phyloP scores from a whole-genome alignment of 371 early-diverging fungal species.

The Dinochytrium kinnereticum region DNA sequence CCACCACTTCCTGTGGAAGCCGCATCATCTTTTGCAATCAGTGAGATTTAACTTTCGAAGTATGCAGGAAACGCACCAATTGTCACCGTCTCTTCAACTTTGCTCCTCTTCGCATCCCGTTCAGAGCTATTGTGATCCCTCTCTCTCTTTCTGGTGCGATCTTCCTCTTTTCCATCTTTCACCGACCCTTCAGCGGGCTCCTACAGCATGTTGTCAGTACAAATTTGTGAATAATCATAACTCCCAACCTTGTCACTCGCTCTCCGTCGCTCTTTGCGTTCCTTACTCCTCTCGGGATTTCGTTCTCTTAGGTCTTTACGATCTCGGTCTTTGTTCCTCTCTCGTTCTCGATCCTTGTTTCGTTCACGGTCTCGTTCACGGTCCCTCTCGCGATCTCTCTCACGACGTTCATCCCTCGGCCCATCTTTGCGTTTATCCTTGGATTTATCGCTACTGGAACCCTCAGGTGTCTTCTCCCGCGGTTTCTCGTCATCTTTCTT shows the following conservation, averaged over 20 bases:
- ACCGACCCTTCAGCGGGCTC: neutral
- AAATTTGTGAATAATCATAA: neutral
- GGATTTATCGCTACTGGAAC: neutral
- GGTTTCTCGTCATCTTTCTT: no score
- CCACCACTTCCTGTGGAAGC: no score
- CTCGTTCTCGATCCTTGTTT: constrained; percentile 17
- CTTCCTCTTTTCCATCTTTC: neutral
- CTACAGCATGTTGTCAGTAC: neutral
- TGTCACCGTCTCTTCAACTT: constrained; percentile 1
- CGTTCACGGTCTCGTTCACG: neutral
- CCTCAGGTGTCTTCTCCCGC: no score
- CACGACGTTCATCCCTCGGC: neutral
- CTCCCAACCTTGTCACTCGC: constrained; percentile 10
- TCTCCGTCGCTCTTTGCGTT: constrained; percentile 9
- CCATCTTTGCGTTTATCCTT: neutral
- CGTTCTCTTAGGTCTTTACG: constrained; percentile 30
- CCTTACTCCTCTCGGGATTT: constrained; percentile 24
- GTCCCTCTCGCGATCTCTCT: constrained; percentile 1
- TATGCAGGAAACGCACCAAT: neutral
- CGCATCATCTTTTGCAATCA: no score
- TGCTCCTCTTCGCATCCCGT: constrained; percentile 2
- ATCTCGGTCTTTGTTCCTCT: constrained; percentile 7
- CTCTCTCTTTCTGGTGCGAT: neutral
- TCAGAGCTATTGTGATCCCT: constrained; percentile 1
- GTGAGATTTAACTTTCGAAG: no score